phyloP scores from a whole-genome alignment of 1,284 basidiomycete species.

The Fomitopsis pinicola region DNA sequence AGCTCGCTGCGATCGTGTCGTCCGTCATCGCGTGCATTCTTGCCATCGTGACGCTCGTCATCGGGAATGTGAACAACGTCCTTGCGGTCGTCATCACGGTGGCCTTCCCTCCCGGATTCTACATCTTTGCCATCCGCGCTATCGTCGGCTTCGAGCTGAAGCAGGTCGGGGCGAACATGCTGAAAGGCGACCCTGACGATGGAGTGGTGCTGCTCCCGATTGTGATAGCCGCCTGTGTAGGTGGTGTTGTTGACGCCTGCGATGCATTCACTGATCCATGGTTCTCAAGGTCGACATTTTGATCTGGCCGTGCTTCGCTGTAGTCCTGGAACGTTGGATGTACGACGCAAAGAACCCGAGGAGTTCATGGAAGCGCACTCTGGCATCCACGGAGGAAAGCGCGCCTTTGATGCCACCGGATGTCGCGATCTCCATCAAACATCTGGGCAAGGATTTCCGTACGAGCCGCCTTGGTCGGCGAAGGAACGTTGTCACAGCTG shows the following conservation, averaged over 20 bases:
- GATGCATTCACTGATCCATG: not conserved
- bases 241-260: conserved; percentile 17
- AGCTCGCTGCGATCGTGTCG: conserved; percentile 64
- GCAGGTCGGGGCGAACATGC: conserved; percentile 44
- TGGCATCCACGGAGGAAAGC: conserved; percentile 11
- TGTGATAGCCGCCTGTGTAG: conserved; percentile 59
- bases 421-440: conserved; percentile 55
- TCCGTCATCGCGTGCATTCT: conserved; percentile 64
- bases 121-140: conserved; percentile 65
- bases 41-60: conserved; percentile 62
- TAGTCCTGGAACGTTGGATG: conserved; percentile 51
- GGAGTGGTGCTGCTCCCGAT: conserved; percentile 52
- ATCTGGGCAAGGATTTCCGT: conserved; percentile 54
- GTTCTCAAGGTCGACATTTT: conserved; percentile 55
- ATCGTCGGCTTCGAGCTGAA: conserved; percentile 66
- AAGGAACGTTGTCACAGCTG: conserved; percentile 48
- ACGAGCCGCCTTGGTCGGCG: conserved; percentile 33
- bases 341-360: conserved; percentile 55
- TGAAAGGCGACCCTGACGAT: conserved; percentile 56
- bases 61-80: conserved; percentile 40
- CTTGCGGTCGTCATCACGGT: conserved; percentile 60
- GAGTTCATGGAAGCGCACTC: conserved; percentile 11
- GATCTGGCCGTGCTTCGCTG: conserved; percentile 64
- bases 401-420: conserved; percentile 31
- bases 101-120: conserved; percentile 72